Evolutionary conservation across 805 yeast genomes (phyloP).

Genomic region (Pichia nakasei): DNA sequence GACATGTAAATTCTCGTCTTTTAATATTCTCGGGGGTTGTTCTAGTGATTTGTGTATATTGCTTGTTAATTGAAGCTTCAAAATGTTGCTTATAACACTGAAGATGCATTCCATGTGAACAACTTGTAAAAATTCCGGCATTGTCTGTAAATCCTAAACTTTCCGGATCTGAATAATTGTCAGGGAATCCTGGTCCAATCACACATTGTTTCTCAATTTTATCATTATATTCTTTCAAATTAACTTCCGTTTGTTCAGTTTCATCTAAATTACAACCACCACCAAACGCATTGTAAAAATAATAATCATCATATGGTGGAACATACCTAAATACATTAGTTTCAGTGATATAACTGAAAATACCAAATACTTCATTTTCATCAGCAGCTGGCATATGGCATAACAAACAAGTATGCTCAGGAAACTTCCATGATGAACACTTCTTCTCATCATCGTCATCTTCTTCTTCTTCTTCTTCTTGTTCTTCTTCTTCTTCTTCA

Average conservation of each 20-base stretch:
- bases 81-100: constrained; percentile 63
- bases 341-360: constrained; percentile 52
- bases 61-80: constrained; percentile 42
- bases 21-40: constrained; percentile 70
- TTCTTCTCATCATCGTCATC: constrained; percentile 7
- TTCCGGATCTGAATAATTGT: constrained; percentile 12
- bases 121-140: constrained; percentile 53
- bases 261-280: constrained; percentile 35
- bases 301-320: constrained; percentile 50
- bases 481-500: constrained; percentile 29
- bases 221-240: constrained; percentile 31
- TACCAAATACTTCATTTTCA: constrained; percentile 63
- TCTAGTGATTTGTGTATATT: constrained; percentile 65
- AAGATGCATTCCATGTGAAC: constrained; percentile 93
- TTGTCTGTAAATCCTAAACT: constrained; percentile 29
- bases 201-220: constrained; percentile 20
- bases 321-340: constrained; percentile 53
- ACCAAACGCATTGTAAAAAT: constrained; percentile 57
- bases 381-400: constrained; percentile 65
- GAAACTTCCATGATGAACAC: constrained; percentile 54
- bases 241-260: constrained; percentile 12
- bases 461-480: constrained; percentile 28
- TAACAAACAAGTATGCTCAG: constrained; percentile 66
- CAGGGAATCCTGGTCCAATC: constrained; percentile 68
- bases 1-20: constrained; percentile 74